A percentile compares a stretch with the other conserved stretches of the same genome.
Evolutionary conservation across 257 asterid species (phyloP).

Genomic region (Avicennia marina): DNA sequence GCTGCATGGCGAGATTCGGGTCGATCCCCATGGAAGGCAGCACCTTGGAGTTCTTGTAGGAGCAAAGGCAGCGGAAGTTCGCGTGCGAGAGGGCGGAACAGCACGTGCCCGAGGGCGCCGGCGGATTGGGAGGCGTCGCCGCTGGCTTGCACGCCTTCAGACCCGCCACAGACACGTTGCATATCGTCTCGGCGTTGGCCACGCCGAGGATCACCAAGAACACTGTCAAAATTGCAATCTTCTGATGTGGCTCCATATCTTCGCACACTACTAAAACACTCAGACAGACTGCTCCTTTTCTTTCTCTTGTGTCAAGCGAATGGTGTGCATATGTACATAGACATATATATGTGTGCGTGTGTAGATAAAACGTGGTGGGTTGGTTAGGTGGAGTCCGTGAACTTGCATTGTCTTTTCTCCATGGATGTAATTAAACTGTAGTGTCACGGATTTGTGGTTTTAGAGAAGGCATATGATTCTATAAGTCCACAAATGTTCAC

Average conservation of each 20-base stretch:
- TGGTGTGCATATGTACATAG: neutral
- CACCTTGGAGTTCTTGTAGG: conserved; percentile 39
- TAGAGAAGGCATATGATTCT: neutral
- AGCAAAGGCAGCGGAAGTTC: conserved; percentile 46
- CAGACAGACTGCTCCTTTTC: neutral
- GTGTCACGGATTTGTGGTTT: conserved; percentile 30
- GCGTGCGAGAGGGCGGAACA: conserved; percentile 54
- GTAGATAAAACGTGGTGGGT: neutral
- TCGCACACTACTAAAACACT: neutral
- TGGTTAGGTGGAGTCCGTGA: conserved; percentile 16
- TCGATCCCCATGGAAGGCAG: conserved; percentile 54
- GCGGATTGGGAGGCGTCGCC: conserved; percentile 34
- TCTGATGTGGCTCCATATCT: conserved; percentile 18
- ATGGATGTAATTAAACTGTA: conserved; percentile 15
- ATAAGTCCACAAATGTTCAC: no score
- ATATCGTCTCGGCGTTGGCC: conserved; percentile 31
- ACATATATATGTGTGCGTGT: no score
- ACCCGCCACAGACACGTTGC: conserved; percentile 36
- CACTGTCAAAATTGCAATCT: conserved; percentile 9
- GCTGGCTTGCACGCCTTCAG: conserved; percentile 52
- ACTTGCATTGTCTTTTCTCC: neutral
- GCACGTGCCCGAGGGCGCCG: conserved; percentile 45
- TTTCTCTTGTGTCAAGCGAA: neutral
- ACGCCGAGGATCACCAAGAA: neutral
- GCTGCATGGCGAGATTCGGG: conserved; percentile 45